Percentiles rank a stretch among this genome's conserved stretches.
Conservation (phyloP, 1,284 basidiomycete genomes). For the Anthracocystis panici-leucophaei region DNA sequence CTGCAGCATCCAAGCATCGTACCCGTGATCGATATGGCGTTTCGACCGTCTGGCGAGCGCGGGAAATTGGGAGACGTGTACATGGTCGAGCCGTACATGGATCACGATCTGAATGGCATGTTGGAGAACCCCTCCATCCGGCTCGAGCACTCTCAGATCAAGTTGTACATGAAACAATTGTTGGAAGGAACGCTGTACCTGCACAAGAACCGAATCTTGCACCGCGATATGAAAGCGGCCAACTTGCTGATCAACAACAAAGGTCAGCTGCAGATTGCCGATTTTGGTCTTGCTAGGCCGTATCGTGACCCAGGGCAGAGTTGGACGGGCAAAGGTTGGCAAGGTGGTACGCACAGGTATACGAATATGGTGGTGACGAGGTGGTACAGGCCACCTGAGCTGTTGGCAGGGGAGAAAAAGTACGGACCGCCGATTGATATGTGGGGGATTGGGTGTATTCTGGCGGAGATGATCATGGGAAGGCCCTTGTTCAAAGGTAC, state of each 20-base stretch:
- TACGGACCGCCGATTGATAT: conserved; percentile 96
- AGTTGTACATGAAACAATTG: conserved; percentile 94
- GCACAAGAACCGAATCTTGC: conserved; percentile 95
- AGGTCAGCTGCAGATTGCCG: conserved; percentile 76
- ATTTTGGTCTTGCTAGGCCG: conserved; percentile 91
- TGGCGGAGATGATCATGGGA: conserved; percentile 94
- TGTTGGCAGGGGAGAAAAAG: conserved; percentile 85
- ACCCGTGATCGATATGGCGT: conserved; percentile 90
- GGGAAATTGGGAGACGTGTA: conserved; percentile 77
- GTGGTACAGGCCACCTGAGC: conserved; percentile 97
- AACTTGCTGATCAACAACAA: conserved; percentile 91
- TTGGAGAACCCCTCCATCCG: conserved; percentile 73
- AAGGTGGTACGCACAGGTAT: conserved; percentile 73
- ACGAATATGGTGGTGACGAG: conserved; percentile 99
- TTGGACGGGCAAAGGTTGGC: conserved; percentile 60
- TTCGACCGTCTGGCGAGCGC: conserved; percentile 58
- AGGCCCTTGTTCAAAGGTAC: conserved; percentile 88
- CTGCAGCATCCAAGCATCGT: conserved; percentile 88
- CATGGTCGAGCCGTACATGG: conserved; percentile 99
- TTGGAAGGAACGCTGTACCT: conserved; percentile 94
- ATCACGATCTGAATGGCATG: conserved; percentile 95
- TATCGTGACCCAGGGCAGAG: conserved; percentile 64
- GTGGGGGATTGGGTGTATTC: conserved; percentile 98
- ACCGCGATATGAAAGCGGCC: conserved; percentile 98
- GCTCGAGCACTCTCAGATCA: conserved; percentile 76